Evolutionary conservation across 192 early-diverging fungal species (phyloP).

Genomic region (Rhizophagus clarus): DNA sequence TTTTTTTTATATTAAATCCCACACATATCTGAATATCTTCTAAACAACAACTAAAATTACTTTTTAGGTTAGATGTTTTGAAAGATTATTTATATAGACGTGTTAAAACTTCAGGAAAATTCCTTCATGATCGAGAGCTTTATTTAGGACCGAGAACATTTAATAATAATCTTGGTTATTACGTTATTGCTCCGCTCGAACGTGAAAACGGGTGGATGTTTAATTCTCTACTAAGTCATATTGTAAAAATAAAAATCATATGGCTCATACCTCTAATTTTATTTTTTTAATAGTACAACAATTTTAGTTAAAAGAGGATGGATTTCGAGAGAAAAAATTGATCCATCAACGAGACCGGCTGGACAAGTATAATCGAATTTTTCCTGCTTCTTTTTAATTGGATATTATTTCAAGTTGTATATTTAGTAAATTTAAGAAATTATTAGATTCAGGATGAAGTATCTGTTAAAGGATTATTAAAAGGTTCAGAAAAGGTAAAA

Average conservation of each 20-base stretch:
- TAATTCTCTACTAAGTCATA: background rate
- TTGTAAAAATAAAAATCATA: background rate
- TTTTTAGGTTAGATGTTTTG: constrained; percentile 42
- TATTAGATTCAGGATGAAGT: constrained; percentile 53
- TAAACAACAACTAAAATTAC: constrained; percentile 23
- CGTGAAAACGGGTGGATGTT: constrained; percentile 60
- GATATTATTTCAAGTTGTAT: background rate
- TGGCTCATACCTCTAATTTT: background rate
- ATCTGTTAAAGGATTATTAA: constrained; percentile 67
- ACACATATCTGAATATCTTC: background rate
- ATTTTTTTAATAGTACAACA: constrained; percentile 51
- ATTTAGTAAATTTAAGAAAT: background rate
- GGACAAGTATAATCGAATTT: constrained; percentile 25
- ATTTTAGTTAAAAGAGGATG: constrained; percentile 89
- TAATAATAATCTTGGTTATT: constrained; percentile 71
- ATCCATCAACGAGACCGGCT: constrained; percentile 54
- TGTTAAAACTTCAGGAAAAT: constrained; percentile 69
- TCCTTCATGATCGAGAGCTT: constrained; percentile 76
- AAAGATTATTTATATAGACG: constrained; percentile 77
- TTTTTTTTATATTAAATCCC: background rate
- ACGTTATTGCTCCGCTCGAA: constrained; percentile 75
- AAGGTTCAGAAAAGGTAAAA: constrained; percentile 58
- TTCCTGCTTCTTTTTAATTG: background rate
- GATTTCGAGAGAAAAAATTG: constrained; percentile 73
- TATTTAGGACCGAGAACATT: constrained; percentile 77